Evolutionary conservation across 345 rosid species (phyloP).

Genomic region (Syzygium grande): DNA sequence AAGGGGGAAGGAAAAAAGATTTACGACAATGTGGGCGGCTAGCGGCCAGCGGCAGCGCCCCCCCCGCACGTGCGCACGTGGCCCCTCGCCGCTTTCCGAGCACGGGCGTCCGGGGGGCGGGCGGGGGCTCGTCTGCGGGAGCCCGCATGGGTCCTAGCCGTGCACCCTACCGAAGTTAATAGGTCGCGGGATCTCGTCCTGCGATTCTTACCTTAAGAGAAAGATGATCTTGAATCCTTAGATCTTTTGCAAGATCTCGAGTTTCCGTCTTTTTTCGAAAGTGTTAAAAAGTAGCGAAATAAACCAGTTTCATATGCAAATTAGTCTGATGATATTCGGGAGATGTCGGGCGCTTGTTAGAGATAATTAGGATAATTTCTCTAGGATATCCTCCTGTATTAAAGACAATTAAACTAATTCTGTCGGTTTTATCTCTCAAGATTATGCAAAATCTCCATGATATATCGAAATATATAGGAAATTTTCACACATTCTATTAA

Average conservation of each 20-base stretch:
- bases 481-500: background rate
- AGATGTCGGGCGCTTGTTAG: background rate
- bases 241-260: background rate
- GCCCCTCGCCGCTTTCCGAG: background rate
- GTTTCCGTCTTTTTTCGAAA: background rate
- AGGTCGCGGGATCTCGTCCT: background rate
- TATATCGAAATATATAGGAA: no score
- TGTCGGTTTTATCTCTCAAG: no score
- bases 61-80: background rate
- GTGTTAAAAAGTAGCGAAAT: background rate
- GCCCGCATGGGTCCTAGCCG: background rate
- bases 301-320: background rate
- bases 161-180: background rate
- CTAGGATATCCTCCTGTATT: no score
- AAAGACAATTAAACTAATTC: no score
- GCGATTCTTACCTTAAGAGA: background rate
- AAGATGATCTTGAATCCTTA: rapidly evolving
- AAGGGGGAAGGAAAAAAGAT: no score
- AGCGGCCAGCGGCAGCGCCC: background rate
- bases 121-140: background rate
- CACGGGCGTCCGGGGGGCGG: background rate
- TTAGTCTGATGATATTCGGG: background rate
- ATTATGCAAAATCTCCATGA: no score
- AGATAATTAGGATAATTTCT: no score
- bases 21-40: background rate